Evolutionary conservation across 768 basidiomycete species (phyloP), one percentile per base, ranked within the genome.

Genomic region (Pulveroboletus sp.): DNA sequence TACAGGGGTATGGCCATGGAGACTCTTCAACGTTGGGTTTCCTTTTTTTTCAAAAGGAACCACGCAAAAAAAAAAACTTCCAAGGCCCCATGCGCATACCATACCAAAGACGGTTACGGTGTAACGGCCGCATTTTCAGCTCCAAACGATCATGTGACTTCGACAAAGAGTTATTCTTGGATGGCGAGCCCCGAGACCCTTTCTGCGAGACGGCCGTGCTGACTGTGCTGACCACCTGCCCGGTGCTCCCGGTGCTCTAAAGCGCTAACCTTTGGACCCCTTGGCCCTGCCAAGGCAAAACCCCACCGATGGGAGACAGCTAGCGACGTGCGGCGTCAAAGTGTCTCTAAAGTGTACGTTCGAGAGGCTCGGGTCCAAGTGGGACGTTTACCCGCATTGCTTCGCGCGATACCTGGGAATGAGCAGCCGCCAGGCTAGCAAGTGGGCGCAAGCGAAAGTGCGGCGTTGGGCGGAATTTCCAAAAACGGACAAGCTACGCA

Each of bases 151-250:
- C 59, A 43, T 45, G 56, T 39, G 52, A 21, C 11, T n/a, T 37
- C 32, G 59, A 61, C 58, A 58, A 61, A 39, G 36, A 30, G 58
- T 47, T 61, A 60, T 60, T 61, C 56, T 55, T 58, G 56, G 55
- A 42, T 40, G 28, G 30, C 2, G 24, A 46, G 41, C 21, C 35
- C 21, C 43, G 10, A 21, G 14, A 21, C 11, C 33, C 36, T 9
- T 43, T 43, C 39, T 37, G 27, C 49, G 27, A 26, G 26, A 21
- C n/a, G 54, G 42, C 30, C 15, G 15, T 21, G 21, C 21, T 21
- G 32, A 39, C 47, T 15, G 21, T 31, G 39, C 58, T 52, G 46
- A 45, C 47, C 43, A 43, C 35, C 28, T 35, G 28, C 18, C 39
- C 21, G 8, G 26, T 5, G n/a, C 26, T 15, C 5, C 14, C 21